A percentile compares a stretch with the other conserved stretches of the same genome.
Evolutionary conservation across 1,139 yeast genomes (phyloP).

Genomic region (Eremothecium cymbalariae): DNA sequence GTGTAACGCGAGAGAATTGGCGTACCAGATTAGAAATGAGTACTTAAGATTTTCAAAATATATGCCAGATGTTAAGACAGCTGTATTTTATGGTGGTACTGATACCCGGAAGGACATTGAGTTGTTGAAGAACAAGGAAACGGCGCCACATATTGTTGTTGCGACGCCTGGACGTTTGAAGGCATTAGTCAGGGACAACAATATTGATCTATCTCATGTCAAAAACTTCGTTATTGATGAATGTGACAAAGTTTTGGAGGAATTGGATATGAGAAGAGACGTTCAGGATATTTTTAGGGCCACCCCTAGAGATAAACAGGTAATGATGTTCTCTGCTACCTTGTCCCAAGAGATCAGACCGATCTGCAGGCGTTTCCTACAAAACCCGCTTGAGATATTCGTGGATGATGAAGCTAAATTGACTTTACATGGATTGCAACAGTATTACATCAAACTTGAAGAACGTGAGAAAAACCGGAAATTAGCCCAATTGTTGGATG

Average conservation of each 20-base stretch:
- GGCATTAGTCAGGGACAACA: constrained; percentile 87
- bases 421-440: constrained; percentile 97
- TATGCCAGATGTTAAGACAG: constrained; percentile 96
- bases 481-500: constrained; percentile 85
- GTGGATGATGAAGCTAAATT: constrained; percentile 97
- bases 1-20: constrained; percentile 98
- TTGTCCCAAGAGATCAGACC: constrained; percentile 92
- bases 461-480: constrained; percentile 93
- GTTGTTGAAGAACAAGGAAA: constrained; percentile 81
- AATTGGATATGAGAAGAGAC: constrained; percentile 92
- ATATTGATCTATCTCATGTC: constrained; percentile 77
- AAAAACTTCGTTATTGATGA: constrained; percentile 96
- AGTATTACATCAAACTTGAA: constrained; percentile 80
- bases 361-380: constrained; percentile 95
- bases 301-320: constrained; percentile 98
- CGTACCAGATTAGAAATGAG: constrained; percentile 96
- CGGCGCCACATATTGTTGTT: constrained; percentile 93
- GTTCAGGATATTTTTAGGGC: constrained; percentile 97
- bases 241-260: constrained; percentile 95
- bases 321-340: constrained; percentile 98
- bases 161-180: constrained; percentile 98
- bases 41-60: constrained; percentile 96
- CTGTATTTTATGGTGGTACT: constrained; percentile 95
- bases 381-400: constrained; percentile 92
- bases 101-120: constrained; percentile 82